phyloP scores from a whole-genome alignment of 2,329 filamentous ascomycete genomes.

The Dryadomyces quercus-mongolicae region DNA sequence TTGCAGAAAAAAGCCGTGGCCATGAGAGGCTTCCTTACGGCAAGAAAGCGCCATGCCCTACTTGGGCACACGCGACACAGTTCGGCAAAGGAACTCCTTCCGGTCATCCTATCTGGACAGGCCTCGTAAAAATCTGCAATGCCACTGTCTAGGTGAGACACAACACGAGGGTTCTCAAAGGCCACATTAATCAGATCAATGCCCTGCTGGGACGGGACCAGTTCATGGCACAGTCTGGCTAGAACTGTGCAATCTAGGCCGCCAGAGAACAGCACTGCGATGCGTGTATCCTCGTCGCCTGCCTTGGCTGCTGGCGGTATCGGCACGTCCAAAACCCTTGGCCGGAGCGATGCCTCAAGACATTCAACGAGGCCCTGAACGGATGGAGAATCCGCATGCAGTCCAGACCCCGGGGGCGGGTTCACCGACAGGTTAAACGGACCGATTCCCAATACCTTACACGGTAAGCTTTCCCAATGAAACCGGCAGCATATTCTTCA shows the following conservation, averaged over 20 bases:
- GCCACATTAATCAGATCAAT: conserved; percentile 92
- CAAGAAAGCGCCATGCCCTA: conserved; percentile 72
- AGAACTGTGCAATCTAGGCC: conserved; percentile 87
- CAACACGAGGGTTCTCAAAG: conserved; percentile 81
- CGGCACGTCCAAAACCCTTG: conserved; percentile 56
- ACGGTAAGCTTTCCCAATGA: conserved; percentile 1
- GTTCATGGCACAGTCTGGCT: conserved; percentile 66
- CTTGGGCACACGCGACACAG: conserved; percentile 55
- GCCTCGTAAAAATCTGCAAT: conserved; percentile 51
- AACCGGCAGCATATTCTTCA: not conserved
- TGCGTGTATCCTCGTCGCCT: conserved; percentile 28
- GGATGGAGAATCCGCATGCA: conserved; percentile 31
- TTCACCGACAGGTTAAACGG: conserved; percentile 31
- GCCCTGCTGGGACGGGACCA: conserved; percentile 53
- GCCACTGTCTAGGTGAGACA: conserved; percentile 32
- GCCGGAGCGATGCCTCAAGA: conserved; percentile 47
- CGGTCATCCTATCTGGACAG: conserved; percentile 85
- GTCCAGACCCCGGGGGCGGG: conserved; percentile 20
- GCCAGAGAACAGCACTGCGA: conserved; percentile 85
- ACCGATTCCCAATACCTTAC: conserved; percentile 41
- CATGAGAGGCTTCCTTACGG: conserved; percentile 29
- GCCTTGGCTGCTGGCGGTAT: conserved; percentile 20
- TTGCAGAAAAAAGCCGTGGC: not conserved
- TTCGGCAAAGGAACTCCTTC: conserved; percentile 67
- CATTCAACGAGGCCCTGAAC: conserved; percentile 40